Percentiles rank a stretch among this genome's conserved stretches.
Evolutionary conservation across 305 asterid species (phyloP).

Genomic region (Solanum aculeatissimum): DNA sequence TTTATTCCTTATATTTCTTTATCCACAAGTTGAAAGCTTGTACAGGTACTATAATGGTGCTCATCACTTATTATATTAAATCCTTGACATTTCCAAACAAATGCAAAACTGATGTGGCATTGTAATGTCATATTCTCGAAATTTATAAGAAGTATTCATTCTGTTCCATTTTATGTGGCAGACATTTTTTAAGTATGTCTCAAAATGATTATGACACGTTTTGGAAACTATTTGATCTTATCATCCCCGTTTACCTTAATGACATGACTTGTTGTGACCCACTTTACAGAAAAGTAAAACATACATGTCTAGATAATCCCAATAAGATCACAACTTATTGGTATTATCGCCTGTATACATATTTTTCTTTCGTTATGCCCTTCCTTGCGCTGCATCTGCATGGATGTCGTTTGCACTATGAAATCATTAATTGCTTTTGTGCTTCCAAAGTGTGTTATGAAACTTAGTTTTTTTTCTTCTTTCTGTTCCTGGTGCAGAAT

Average conservation of each 20-base stretch:
- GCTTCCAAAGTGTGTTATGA: neutral
- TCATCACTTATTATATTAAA: neutral
- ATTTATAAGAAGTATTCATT: neutral
- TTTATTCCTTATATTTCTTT: neutral
- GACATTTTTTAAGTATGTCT: neutral
- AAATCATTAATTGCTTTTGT: neutral
- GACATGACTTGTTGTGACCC: neutral
- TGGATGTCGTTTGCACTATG: neutral
- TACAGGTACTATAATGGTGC: neutral
- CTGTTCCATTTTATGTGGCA: neutral
- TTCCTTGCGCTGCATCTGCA: neutral
- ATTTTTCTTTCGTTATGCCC: neutral
- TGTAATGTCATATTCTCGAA: neutral
- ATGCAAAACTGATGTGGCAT: neutral
- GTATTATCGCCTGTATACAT: neutral
- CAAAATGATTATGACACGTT: neutral
- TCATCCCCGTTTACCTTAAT: neutral
- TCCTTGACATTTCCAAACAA: neutral
- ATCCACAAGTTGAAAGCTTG: neutral
- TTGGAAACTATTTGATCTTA: neutral
- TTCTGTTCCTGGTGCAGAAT: conserved; percentile 46
- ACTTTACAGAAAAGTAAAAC: neutral
- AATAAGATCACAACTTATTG: neutral
- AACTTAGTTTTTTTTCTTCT: neutral
- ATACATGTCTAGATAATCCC: neutral